Evolutionary conservation across 2,329 filamentous ascomycete genomes (phyloP).

Genomic region (Colletotrichum sansevieriae): DNA sequence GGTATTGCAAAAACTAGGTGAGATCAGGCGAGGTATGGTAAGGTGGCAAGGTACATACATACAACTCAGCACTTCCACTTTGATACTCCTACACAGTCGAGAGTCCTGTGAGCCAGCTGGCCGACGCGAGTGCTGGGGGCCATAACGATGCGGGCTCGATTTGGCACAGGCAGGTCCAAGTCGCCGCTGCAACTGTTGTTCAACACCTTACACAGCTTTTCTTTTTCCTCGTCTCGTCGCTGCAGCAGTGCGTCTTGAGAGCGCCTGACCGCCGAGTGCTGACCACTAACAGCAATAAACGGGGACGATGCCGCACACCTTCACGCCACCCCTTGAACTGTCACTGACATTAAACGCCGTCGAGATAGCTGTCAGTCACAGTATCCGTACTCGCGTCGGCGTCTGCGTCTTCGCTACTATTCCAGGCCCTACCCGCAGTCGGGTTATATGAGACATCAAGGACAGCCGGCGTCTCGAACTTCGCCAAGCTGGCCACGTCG

Average conservation of each 20-base stretch:
- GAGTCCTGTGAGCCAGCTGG: too few relatives aligned
- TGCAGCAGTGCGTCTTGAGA: constrained; percentile 9
- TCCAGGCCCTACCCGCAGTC: not conserved
- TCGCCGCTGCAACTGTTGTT: not conserved
- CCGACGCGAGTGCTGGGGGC: too few relatives aligned
- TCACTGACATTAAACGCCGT: too few relatives aligned
- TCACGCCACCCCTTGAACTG: too few relatives aligned
- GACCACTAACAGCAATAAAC: too few relatives aligned
- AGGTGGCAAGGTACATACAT: not conserved
- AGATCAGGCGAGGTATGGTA: constrained; percentile 5
- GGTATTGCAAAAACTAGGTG: constrained; percentile 9
- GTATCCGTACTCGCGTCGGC: too few relatives aligned
- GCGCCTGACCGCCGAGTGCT: constrained; percentile 3
- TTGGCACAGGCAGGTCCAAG: not conserved
- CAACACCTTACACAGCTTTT: not conserved
- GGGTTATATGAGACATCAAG: not conserved
- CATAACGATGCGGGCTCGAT: not conserved
- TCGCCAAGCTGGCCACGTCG: constrained; percentile 18
- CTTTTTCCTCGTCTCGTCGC: constrained; percentile 4
- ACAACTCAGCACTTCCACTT: too few relatives aligned
- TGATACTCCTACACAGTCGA: too few relatives aligned
- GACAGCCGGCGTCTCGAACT: not conserved
- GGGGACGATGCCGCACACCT: not conserved
- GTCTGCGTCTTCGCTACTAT: not conserved
- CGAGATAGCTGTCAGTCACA: not conserved